A percentile compares a stretch with the other conserved stretches of the same genome.
Conservation (phyloP, 306 rosid genomes). For the Alnus rubra region DNA sequence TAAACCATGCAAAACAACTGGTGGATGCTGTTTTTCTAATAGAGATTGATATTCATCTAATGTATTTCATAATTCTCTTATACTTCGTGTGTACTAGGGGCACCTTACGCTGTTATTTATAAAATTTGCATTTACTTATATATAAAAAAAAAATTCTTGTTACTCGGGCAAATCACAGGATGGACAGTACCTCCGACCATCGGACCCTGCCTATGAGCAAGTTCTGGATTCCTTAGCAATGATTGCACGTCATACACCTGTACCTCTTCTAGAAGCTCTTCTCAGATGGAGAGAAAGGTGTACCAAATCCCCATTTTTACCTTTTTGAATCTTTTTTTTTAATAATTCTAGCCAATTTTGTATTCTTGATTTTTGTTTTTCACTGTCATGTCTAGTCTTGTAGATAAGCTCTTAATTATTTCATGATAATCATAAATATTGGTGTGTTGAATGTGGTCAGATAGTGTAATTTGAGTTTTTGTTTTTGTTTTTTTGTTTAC, state of each 20-base stretch:
- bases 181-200: slow-evolving; percentile 97
- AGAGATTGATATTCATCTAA: not conserved
- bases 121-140: too few species aligned
- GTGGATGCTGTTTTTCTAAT: not conserved
- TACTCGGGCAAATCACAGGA: slow-evolving; percentile 42
- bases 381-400: not conserved
- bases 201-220: slow-evolving; percentile 99
- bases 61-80: not conserved
- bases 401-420: not conserved
- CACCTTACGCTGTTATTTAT: too few species aligned
- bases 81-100: too few species aligned
- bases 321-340: not conserved
- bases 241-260: slow-evolving; percentile 98
- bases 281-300: slow-evolving; percentile 94
- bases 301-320: not conserved
- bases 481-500: too few species aligned
- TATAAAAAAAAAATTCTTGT: not conserved
- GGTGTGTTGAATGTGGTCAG: not conserved
- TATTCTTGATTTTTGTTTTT: not conserved
- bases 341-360: not conserved
- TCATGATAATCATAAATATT: not conserved
- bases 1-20: not conserved
- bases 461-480: not conserved
- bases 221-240: slow-evolving; percentile 95
- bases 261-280: slow-evolving; percentile 95